phyloP scores from a whole-genome alignment of 352 stramenopile genomes.

The Globisporangium sylvaticum region DNA sequence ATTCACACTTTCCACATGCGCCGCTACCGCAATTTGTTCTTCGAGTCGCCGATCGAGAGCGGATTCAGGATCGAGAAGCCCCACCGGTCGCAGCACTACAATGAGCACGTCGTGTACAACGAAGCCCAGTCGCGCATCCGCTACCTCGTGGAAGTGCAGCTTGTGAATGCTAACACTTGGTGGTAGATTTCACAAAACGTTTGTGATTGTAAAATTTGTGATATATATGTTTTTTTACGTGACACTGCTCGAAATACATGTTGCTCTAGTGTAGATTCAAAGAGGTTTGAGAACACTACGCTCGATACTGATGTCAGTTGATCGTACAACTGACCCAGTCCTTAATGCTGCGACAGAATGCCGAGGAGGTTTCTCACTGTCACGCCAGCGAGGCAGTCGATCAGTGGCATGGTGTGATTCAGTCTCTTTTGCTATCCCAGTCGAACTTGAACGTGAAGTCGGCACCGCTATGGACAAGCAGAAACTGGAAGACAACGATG shows the following conservation, averaged over 20 bases:
- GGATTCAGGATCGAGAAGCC: not conserved
- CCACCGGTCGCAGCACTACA: slow-evolving; percentile 26
- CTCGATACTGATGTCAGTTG: not conserved
- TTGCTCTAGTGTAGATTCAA: not conserved
- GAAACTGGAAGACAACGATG: not conserved
- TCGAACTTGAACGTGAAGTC: not conserved
- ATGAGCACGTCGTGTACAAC: slow-evolving; percentile 77
- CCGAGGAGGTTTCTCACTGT: no score
- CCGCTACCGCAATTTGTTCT: slow-evolving; percentile 5
- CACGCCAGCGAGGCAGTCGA: no score
- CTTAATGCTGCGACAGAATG: no score
- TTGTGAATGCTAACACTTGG: not conserved
- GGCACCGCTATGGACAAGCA: not conserved
- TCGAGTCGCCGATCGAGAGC: not conserved
- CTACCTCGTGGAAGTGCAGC: slow-evolving; percentile 67
- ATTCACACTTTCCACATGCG: not conserved
- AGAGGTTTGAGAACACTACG: not conserved
- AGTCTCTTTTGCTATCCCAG: not conserved
- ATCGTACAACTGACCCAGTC: no score
- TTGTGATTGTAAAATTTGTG: no score
- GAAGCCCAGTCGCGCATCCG: slow-evolving; percentile 64
- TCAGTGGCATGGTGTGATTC: no score
- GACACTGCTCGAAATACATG: no score
- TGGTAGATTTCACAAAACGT: not conserved
- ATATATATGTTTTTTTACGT: no score